Evolutionary conservation across 2,329 filamentous ascomycete genomes (phyloP).

Genomic region (Myriangium duriaei): DNA sequence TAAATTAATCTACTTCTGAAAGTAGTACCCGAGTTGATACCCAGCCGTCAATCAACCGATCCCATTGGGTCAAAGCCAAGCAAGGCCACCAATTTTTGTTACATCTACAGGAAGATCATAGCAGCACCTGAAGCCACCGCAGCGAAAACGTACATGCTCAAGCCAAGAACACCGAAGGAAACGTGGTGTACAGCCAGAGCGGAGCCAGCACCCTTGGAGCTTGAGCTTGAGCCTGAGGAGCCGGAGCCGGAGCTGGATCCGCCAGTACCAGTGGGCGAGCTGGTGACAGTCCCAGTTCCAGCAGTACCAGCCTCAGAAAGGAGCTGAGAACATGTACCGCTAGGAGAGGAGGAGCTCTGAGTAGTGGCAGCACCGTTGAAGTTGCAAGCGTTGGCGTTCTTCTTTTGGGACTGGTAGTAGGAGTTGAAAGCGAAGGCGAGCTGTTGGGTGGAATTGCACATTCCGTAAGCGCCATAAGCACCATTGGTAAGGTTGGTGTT

Average conservation of each 20-base stretch:
- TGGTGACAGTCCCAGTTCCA: constrained; percentile 45
- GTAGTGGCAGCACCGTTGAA: constrained; percentile 55
- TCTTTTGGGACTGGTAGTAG: constrained; percentile 51
- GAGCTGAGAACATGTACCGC: constrained; percentile 43
- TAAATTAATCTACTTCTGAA: no score
- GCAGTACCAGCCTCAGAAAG: constrained; percentile 51
- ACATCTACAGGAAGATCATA: constrained; percentile 41
- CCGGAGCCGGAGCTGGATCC: constrained; percentile 18
- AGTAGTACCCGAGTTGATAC: no score
- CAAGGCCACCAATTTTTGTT: no score
- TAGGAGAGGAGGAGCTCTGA: constrained; percentile 35
- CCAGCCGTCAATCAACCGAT: no score
- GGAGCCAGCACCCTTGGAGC: constrained; percentile 25
- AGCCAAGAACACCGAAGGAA: constrained; percentile 29
- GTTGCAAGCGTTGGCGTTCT: constrained; percentile 48
- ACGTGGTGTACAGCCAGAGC: constrained; percentile 33
- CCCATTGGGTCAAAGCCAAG: no score
- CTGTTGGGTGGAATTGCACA: constrained; percentile 60
- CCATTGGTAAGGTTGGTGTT: constrained; percentile 53
- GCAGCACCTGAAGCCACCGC: constrained; percentile 40
- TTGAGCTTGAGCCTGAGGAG: constrained; percentile 15
- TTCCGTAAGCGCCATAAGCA: constrained; percentile 63
- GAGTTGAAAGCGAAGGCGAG: constrained; percentile 61
- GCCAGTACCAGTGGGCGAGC: constrained; percentile 27
- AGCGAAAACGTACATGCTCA: constrained; percentile 36